A percentile compares a stretch with the other conserved stretches of the same genome.
Conservation (phyloP, 345 rosid species). For the Pugionium cornutum region DNA sequence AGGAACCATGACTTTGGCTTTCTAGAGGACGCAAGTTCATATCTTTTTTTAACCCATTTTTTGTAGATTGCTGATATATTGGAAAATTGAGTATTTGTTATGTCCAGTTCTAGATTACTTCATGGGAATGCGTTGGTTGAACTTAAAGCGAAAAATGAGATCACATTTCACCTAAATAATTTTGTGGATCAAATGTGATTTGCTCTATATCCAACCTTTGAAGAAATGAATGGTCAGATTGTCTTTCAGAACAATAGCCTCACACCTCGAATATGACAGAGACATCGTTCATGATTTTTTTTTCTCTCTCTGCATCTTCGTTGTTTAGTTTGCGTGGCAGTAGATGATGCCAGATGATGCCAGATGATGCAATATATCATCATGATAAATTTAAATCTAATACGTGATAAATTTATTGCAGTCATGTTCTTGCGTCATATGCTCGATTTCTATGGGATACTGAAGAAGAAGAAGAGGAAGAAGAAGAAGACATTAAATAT, state of each 20-base stretch:
- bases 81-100: slow-evolving; percentile 1
- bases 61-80: background rate
- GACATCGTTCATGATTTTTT: slow-evolving; percentile 5
- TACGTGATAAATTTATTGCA: slow-evolving; percentile 35
- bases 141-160: background rate
- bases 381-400: background rate
- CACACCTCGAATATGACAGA: slow-evolving; percentile 24
- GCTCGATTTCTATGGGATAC: slow-evolving; percentile 76
- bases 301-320: background rate
- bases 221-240: slow-evolving; percentile 34
- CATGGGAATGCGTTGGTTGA: slow-evolving; percentile 15
- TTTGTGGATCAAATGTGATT: slow-evolving; percentile 34
- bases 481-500: slow-evolving; percentile 22
- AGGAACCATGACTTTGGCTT: background rate
- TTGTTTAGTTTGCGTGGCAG: slow-evolving; percentile 12
- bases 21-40: background rate
- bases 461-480: slow-evolving; percentile 50
- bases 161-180: slow-evolving; percentile 7
- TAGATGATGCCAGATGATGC: slow-evolving; percentile 7
- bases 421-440: slow-evolving; percentile 70
- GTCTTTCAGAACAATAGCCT: slow-evolving; percentile 7
- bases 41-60: background rate
- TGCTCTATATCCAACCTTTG: slow-evolving; percentile 30
- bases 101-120: background rate
- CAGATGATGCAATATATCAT: slow-evolving; percentile 1